Base-by-base conservation (phyloP, 768 basidiomycete species). In the Suillus ampliporus region DNA sequence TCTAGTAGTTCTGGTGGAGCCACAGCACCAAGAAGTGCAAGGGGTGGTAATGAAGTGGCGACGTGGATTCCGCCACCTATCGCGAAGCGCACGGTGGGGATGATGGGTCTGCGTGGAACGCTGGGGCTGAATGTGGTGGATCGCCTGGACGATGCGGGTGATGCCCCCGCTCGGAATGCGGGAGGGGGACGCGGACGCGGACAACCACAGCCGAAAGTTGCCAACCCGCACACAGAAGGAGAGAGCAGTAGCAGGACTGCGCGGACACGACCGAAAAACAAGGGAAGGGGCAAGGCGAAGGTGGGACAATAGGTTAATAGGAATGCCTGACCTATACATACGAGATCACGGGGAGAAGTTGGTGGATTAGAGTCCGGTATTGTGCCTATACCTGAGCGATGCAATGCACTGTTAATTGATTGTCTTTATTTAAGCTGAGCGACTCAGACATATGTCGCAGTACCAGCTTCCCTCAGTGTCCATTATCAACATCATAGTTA, bases 61-160 rank as follows among this genome's bases (percentile, higher is more conserved):
- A 37, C 4, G 23, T 56, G 38, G 38, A 19, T 41, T 17, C 66
- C 64, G 26, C 82, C 83, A 31, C 68, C 73, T 38, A 58, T 85
- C 31, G 67, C 77, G n/a, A 72, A 78, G 43, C 79, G 72, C 71
- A 76, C 79, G 4, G 76, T 82, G 21, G 83, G 83, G 28, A 84
- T 78, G 78, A 84, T 85, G 83, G 75, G 76, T 2, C 61, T 85
- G 67, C 78, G 72, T 64, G 79, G 79, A 5, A 72, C 73, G 4
- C 61, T 57, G 4, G 61, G 61, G 9, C 21, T 61, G 40, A 61
- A 61, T 28, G 26, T 56, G 10, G 54, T 56, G 23, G 54, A 56
- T 40, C 54, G 38, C 38, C 38, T 56, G 54, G 38, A 56, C 4
- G 54, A 56, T 26, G 38, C 17, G 35, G 53, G 5, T 13, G 17